phyloP scores from a whole-genome alignment of 305 asterid species.

The Plantago rigida region DNA sequence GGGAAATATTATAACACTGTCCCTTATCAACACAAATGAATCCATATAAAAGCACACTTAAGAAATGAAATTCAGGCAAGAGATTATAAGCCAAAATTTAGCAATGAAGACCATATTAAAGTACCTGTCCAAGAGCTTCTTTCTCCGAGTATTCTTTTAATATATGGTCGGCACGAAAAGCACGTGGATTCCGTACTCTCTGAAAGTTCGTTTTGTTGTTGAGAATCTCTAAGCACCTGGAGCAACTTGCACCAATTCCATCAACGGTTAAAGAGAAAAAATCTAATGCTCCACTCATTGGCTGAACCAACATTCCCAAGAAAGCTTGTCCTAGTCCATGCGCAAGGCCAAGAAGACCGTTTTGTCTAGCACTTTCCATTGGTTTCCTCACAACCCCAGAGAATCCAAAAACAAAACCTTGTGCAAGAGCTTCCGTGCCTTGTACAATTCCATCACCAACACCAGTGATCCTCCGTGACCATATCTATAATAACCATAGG shows the following conservation, averaged over 20 bases:
- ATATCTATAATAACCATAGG: slow-evolving; percentile 38
- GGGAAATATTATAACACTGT: too few species aligned
- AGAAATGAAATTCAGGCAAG: too few species aligned
- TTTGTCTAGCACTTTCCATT: slow-evolving; percentile 85
- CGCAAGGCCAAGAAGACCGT: slow-evolving; percentile 93
- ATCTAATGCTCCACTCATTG: slow-evolving; percentile 93
- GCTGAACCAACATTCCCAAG: slow-evolving; percentile 84
- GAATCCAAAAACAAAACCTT: slow-evolving; percentile 93
- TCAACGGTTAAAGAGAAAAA: slow-evolving; percentile 92
- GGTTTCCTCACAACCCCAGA: slow-evolving; percentile 94
- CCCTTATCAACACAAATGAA: too few species aligned
- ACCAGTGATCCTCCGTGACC: slow-evolving; percentile 97
- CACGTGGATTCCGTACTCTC: slow-evolving; percentile 82
- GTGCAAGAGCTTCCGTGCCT: slow-evolving; percentile 99
- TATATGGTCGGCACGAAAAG: slow-evolving; percentile 70
- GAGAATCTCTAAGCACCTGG: slow-evolving; percentile 85
- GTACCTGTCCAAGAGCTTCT: slow-evolving; percentile 91
- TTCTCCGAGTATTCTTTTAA: slow-evolving; percentile 75
- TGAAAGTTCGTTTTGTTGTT: slow-evolving; percentile 60
- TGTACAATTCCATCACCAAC: slow-evolving; percentile 95
- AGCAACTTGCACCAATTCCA: slow-evolving; percentile 96
- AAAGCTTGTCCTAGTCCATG: slow-evolving; percentile 95
- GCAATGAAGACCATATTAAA: slow-evolving; percentile 9
- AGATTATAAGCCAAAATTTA: not conserved
- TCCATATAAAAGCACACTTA: too few species aligned